A percentile compares a stretch with the other conserved stretches of the same genome.
phyloP scores from a whole-genome alignment of 2,329 filamentous ascomycete species.

The Fusarium sp. region DNA sequence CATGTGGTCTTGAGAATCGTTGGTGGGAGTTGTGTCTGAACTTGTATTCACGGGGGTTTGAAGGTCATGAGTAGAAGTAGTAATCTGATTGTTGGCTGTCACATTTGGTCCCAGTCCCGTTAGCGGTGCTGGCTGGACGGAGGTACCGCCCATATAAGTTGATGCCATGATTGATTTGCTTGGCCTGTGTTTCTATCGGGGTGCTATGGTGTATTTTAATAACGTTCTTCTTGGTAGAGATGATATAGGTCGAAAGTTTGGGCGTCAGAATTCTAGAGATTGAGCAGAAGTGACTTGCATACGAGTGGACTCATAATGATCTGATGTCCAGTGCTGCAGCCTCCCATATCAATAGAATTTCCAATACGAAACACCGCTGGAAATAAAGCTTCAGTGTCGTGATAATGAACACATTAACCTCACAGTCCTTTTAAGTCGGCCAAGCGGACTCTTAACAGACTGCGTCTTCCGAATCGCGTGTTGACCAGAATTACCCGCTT shows the following conservation, averaged over 20 bases:
- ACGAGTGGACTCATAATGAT: not conserved
- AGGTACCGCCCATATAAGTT: not conserved
- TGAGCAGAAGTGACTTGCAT: not conserved
- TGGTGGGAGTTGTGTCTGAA: not conserved
- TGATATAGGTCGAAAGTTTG: not conserved
- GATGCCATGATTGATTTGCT: not conserved
- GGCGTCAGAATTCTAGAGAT: not conserved
- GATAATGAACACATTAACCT: not conserved
- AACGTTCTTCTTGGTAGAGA: rapidly evolving
- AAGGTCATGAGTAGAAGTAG: not conserved
- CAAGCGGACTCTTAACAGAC: not conserved
- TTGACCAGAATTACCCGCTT: not conserved
- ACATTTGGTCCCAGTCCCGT: not conserved
- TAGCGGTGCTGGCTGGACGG: not conserved
- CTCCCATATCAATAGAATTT: not conserved
- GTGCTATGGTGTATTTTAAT: not conserved
- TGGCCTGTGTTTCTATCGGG: not conserved
- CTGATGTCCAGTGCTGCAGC: not conserved
- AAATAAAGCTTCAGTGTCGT: not conserved
- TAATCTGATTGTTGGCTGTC: not conserved
- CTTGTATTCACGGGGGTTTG: not conserved
- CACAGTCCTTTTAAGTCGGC: not conserved
- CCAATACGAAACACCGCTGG: not conserved
- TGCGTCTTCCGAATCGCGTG: not conserved
- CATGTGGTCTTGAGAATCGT: not conserved